Evolutionary conservation across 148 eudicot genomes (phyloP).

Genomic region (Simmondsia chinensis): DNA sequence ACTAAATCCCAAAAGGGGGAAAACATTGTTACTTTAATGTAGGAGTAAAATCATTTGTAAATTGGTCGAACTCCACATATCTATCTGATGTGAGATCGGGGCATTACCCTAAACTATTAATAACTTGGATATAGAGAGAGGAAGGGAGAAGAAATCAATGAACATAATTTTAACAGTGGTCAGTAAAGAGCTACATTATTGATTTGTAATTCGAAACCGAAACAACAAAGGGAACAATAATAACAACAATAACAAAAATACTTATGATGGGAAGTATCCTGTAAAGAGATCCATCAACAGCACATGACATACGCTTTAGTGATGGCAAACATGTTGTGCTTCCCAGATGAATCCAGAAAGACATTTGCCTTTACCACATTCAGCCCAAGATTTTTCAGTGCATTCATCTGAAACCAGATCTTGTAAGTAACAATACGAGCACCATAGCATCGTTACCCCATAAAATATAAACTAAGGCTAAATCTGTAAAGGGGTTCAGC

Average conservation of each 20-base stretch:
- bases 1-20: too few species aligned
- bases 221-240: background rate
- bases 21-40: too few species aligned
- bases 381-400: conserved; percentile 85
- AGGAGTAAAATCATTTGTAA: too few species aligned
- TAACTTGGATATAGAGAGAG: too few species aligned
- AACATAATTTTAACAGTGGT: too few species aligned
- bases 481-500: background rate
- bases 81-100: too few species aligned
- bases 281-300: conserved; percentile 7
- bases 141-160: too few species aligned
- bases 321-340: conserved; percentile 91
- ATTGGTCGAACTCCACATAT: too few species aligned
- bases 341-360: conserved; percentile 92
- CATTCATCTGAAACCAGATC: conserved; percentile 71
- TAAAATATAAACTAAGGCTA: conserved; percentile 1
- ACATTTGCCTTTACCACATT: conserved; percentile 96
- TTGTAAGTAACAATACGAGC: conserved; percentile 14
- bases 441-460: conserved; percentile 11
- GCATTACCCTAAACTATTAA: too few species aligned
- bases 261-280: conserved; percentile 6
- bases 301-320: conserved; percentile 78
- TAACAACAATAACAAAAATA: background rate
- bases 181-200: too few species aligned
- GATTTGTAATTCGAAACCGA: background rate